Base-by-base conservation (phyloP, 257 asterid genomes). In the Solanum chilense region DNA sequence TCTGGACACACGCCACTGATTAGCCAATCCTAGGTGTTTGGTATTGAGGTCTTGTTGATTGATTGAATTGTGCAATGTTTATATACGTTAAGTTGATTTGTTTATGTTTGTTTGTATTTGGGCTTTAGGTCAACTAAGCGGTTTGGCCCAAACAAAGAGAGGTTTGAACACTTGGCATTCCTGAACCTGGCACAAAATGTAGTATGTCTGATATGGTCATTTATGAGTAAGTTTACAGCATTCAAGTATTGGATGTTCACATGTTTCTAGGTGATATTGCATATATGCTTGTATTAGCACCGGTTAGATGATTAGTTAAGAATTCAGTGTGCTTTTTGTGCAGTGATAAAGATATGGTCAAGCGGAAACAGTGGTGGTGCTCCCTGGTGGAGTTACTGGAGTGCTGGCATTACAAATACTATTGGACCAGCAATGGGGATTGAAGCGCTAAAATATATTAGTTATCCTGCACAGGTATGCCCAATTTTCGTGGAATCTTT, bases 401-500 rank as follows among this genome's bases (percentile, higher is more conserved):
- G 99, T 77, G 77, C 77, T 70, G 87, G 82, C 76, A 94, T 95
- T 68, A 94, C 98, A 13, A 97, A 97, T 87, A 93, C 99, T 3
- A 94, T 97, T 88, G 99, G 99, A 37, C 99, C 99, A 3, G 98
- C 98, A 88, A 94, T 97, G 99, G 99, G 99, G 66, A 97, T 97
- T 84, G 98, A 97, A 90, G 98, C 99, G 0, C 90, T 97, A 89
- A 97, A 97, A 89, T 97, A 97, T 88, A 97, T 97, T 76, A 97
- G 99, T 91, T 97, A 97, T 88, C 98, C 98, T 82, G 98, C 98
- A 58, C 98, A 95, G 98, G 99, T 74, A 87, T 88, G 92, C 87
- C 83, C 70, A 5, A 74, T 20, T 23, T 12, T 37, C 4, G 2
- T 27, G 39, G 25, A 35, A 52, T 37, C 37, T 75, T 12, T 7